Evolutionary conservation across 805 yeast genomes (phyloP), one percentile per base, ranked within the genome.

Genomic region (Suhomyces pyralidae): DNA sequence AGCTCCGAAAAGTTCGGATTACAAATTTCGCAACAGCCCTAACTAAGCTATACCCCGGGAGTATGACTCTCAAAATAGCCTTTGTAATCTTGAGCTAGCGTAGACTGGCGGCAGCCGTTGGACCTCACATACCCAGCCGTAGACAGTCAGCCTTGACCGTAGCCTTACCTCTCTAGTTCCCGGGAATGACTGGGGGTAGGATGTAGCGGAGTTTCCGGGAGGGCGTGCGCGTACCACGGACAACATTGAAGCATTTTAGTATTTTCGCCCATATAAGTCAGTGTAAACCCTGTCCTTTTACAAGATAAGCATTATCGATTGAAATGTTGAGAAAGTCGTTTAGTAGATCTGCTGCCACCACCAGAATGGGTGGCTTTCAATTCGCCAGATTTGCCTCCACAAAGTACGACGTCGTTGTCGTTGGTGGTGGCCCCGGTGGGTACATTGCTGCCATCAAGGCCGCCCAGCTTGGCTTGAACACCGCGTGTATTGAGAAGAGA

Each of bases 371-470:
- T 58, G 58, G 61, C 45, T 57, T 62, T 54, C 74, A 72, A 56
- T 73, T 74, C 56, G 66, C 71, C 59, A 69, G 80, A 67, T 69
- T 60, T 61, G 71, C 69, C 54, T 74, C 78, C 28, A 68, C 78
- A 55, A 72, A 75, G 59, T 94, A 90, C 69, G 98, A 94, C 66
- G 83, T 94, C 51, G 96, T 93, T 51, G 90, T 94, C 63, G 88
- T 94, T 67, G 99, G 99, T 62, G 98, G 97, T 64, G 99, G 99
- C 54, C 99, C 99, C 61, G 99, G 98, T 73, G 99, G 99, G 57
- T 94, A 94, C 72, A 94, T 94, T 63, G 98, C 97, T 51, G 99
- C 99, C 66, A 94, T 94, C 73, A 93, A 90, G 74, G 97, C 97
- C 55, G 99, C 99, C 48, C 99, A 94, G 79, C 80, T 92, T 55